Percentiles rank a stretch among this genome's conserved stretches.
Conservation (phyloP, 805 yeast species). For the Saturnispora sanitii region DNA sequence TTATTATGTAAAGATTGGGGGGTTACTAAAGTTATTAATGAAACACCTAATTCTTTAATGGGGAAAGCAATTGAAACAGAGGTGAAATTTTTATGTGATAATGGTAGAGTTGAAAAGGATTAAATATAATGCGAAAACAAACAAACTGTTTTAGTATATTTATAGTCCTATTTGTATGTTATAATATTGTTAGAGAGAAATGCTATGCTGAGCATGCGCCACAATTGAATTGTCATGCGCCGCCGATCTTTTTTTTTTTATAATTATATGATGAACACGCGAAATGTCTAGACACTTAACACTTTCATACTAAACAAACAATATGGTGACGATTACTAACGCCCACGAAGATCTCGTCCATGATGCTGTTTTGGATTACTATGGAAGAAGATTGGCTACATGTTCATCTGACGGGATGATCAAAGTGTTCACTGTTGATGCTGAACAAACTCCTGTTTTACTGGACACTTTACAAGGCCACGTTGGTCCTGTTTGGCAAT, state of each 20-base stretch:
- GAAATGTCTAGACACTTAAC: too few species aligned
- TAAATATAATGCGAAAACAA: constrained; percentile 1
- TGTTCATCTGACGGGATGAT: constrained; percentile 95
- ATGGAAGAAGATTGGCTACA: constrained; percentile 92
- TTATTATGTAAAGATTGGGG: constrained; percentile 70
- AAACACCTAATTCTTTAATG: constrained; percentile 22
- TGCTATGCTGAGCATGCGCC: not conserved
- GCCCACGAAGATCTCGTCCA: constrained; percentile 91
- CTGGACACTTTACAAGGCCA: constrained; percentile 85
- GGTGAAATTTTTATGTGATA: not conserved
- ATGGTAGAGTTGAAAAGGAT: not conserved
- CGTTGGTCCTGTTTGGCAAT: constrained; percentile 99
- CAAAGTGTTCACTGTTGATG: constrained; percentile 85
- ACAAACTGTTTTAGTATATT: not conserved
- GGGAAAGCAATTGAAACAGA: not conserved
- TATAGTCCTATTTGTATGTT: not conserved
- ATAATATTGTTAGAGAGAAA: not conserved
- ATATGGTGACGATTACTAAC: constrained; percentile 71
- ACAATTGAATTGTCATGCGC: not conserved
- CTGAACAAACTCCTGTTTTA: constrained; percentile 51
- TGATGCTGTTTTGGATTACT: constrained; percentile 94
- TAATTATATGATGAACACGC: not conserved
- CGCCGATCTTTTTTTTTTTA: not conserved
- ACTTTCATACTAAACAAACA: too few species aligned
- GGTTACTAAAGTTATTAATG: constrained; percentile 61